phyloP scores from a whole-genome alignment of 257 asterid genomes.

The Salvia hispanica region DNA sequence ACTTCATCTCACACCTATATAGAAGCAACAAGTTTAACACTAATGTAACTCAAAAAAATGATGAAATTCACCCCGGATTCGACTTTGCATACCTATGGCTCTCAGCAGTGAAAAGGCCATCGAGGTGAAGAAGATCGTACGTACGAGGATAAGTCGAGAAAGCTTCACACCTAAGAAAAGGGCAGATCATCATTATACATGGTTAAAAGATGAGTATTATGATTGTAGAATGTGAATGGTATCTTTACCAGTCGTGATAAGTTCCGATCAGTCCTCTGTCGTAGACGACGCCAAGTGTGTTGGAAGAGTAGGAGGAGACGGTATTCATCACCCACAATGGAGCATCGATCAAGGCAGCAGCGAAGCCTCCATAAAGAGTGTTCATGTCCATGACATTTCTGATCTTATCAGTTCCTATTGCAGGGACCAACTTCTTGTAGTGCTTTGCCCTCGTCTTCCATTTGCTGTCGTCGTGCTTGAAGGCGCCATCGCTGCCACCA shows the following conservation, averaged over 20 bases:
- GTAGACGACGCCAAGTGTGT: conserved; percentile 84
- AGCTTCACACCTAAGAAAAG: conserved; percentile 79
- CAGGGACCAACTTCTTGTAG: conserved; percentile 85
- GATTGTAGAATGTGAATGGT: neutral
- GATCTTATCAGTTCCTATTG: conserved; percentile 76
- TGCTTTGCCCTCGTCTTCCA: conserved; percentile 85
- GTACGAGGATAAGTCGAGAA: conserved; percentile 99
- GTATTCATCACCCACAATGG: conserved; percentile 98
- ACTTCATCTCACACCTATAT: conserved; percentile 90
- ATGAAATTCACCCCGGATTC: neutral
- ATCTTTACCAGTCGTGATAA: conserved; percentile 84
- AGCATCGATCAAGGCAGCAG: conserved; percentile 70
- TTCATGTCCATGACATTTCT: conserved; percentile 98
- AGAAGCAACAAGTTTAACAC: conserved; percentile 14
- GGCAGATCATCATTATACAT: conserved; percentile 23
- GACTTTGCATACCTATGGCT: conserved; percentile 64
- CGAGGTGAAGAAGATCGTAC: conserved; percentile 86
- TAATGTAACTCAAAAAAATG: neutral
- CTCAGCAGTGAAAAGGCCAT: conserved; percentile 87
- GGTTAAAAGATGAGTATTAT: neutral
- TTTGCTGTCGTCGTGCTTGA: conserved; percentile 76
- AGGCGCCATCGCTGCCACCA: conserved; percentile 83
- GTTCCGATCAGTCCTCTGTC: conserved; percentile 96
- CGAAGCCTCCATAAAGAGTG: conserved; percentile 88
- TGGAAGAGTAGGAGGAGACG: conserved; percentile 74